Evolutionary conservation across 1,139 yeast genomes (phyloP), one percentile per base, ranked within the genome.

Genomic region (Debaryomyces sp.): DNA sequence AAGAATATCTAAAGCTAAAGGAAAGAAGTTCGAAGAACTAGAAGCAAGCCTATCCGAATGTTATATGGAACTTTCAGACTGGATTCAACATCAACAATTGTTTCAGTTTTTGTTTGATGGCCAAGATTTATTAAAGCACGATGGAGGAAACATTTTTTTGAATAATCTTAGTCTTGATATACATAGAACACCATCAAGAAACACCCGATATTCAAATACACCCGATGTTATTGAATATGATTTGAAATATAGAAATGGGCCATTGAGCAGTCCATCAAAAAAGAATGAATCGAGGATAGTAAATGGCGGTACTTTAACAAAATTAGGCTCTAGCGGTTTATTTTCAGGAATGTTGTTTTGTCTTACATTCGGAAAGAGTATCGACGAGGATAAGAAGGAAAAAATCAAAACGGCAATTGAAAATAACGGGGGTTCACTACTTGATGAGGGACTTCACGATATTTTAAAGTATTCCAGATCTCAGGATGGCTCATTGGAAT

Each of bases 351-450:
- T 60, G 53, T 38, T 75, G 3, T 75, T 75, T 49, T 69, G 73
- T 49, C 64, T 73, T 26, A 75, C 80, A 1, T 46, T 42, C 9
- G 49, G 49, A 10, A 42, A 38, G 22, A 67, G 71, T 29, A 62
- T 73, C 4, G 71, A 67, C 27, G 77, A 71, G 12, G 67, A 66
- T 6, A 68, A 73, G 23, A 73, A 77, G 44, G 64, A 63, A 23
- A 58, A 67, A 13, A 50, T 81, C 24, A 64, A 65, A 2, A 54
- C 59, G 1, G 38, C 69, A 13, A 83, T 84, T 9, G 64, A 62
- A 40, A 49, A 57, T 0, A 72, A 82, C 53, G 89, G 88, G 1
- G 92, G 90, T 0, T 60, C 65, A 5, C 64, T 85, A 5, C 54
- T 81, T 10, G 80, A 77, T 9, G 76, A 64, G 26, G 84, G 84